phyloP scores from a whole-genome alignment of 345 rosid genomes.

The Heritiera fomes region DNA sequence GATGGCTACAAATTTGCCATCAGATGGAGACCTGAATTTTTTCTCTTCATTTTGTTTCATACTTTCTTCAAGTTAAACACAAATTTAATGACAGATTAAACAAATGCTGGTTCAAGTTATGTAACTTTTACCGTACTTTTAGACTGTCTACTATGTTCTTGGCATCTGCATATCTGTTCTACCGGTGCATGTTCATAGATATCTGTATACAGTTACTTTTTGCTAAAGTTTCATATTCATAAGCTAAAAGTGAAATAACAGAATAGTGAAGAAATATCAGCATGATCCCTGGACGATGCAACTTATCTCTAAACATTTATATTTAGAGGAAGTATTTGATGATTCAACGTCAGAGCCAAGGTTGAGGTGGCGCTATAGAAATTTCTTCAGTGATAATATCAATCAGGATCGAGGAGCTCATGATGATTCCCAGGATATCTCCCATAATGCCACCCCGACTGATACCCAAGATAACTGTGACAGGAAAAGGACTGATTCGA shows the following conservation, averaged over 20 bases:
- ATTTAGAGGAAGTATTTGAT: constrained; percentile 68
- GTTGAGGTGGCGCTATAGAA: constrained; percentile 72
- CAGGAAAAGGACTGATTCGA: constrained; percentile 20
- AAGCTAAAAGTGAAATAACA: constrained; percentile 34
- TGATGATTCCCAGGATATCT: constrained; percentile 22
- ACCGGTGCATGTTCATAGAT: not conserved
- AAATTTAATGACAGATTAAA: not conserved
- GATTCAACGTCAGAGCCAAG: constrained; percentile 62
- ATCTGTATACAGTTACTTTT: not conserved
- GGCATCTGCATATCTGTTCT: not conserved
- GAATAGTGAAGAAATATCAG: constrained; percentile 53
- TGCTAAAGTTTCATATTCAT: constrained; percentile 18
- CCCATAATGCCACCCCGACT: constrained; percentile 12
- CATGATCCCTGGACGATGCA: constrained; percentile 55
- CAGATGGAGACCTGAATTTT: not conserved
- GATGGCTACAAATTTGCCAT: not conserved
- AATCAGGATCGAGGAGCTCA: constrained; percentile 32
- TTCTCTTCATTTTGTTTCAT: not conserved
- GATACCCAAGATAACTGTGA: constrained; percentile 20
- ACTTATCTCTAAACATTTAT: constrained; percentile 63
- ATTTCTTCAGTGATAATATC: constrained; percentile 47
- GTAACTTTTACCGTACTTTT: not conserved
- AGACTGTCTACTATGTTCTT: not conserved
- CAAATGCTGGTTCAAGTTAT: not conserved
- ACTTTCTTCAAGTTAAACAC: not conserved